phyloP scores from a whole-genome alignment of 768 basidiomycete genomes.

The Lentinus brumalis region DNA sequence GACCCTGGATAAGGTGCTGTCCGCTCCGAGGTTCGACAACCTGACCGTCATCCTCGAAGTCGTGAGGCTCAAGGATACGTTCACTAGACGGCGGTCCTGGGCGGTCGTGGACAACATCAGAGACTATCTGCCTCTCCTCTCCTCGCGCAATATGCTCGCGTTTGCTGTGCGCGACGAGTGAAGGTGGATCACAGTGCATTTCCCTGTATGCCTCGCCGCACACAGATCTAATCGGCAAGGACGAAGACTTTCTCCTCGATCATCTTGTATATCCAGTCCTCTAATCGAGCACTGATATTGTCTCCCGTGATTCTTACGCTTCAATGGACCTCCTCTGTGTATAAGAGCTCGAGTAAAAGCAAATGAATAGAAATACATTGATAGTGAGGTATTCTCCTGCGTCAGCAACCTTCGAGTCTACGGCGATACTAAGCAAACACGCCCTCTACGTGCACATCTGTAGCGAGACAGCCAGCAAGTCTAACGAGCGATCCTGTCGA shows the following conservation, averaged over 20 bases:
- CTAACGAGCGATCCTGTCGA: slow-evolving; percentile 4
- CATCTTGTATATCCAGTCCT: too few relatives aligned
- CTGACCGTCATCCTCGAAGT: background rate
- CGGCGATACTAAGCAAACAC: background rate
- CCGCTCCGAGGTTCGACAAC: background rate
- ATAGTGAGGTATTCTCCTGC: background rate
- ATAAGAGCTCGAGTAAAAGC: too few relatives aligned
- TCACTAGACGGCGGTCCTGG: background rate
- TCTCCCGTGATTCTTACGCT: too few relatives aligned
- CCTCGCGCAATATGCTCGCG: too few relatives aligned
- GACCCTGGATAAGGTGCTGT: background rate
- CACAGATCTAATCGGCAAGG: too few relatives aligned
- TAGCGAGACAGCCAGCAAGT: background rate
- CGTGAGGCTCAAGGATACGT: background rate
- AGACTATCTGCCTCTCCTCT: background rate
- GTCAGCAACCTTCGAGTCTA: background rate
- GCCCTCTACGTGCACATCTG: background rate
- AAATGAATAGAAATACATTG: too few relatives aligned
- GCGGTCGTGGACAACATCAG: background rate
- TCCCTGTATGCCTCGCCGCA: too few relatives aligned
- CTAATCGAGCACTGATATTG: too few relatives aligned
- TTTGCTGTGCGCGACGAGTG: too few relatives aligned
- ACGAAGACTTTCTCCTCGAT: too few relatives aligned
- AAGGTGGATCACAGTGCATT: too few relatives aligned
- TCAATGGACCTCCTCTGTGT: too few relatives aligned